A percentile compares a stretch with the other conserved stretches of the same genome.
Evolutionary conservation across 2,329 filamentous ascomycete genomes (phyloP).

Genomic region (Esteya vermicola): DNA sequence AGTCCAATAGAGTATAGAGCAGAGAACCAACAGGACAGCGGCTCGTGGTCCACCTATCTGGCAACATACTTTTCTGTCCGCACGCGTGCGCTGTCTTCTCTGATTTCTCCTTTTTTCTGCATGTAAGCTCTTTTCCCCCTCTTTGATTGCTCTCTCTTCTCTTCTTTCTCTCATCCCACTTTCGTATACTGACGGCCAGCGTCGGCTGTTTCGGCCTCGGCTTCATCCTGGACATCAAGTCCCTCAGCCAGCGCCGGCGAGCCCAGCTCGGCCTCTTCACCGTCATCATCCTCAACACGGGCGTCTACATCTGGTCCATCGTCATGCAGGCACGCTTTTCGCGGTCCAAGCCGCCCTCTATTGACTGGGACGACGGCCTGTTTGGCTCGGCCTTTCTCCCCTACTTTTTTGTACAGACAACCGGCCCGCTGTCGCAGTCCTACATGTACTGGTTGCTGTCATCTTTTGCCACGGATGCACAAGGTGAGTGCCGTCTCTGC

Average conservation of each 20-base stretch:
- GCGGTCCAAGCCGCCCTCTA: constrained; percentile 22
- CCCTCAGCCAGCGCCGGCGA: constrained; percentile 25
- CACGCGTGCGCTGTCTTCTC: constrained; percentile 5
- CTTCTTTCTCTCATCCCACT: not conserved
- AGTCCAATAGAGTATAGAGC: too few relatives aligned
- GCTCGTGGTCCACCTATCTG: constrained; percentile 4
- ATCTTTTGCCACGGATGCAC: constrained; percentile 25
- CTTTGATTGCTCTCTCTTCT: not conserved
- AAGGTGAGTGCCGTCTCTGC: constrained; percentile 16
- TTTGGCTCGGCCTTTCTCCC: constrained; percentile 29
- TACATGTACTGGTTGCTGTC: constrained; percentile 30
- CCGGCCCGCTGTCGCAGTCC: constrained; percentile 25
- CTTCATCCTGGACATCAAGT: constrained; percentile 26
- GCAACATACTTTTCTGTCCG: constrained; percentile 2
- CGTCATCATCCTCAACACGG: constrained; percentile 28
- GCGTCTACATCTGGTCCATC: constrained; percentile 35
- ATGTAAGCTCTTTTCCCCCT: constrained; percentile 14
- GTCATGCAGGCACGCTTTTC: constrained; percentile 29
- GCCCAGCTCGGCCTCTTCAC: constrained; percentile 29
- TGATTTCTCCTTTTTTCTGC: constrained; percentile 33
- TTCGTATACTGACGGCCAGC: not conserved
- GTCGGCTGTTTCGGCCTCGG: constrained; percentile 33
- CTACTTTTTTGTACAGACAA: constrained; percentile 31
- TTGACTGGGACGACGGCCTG: constrained; percentile 28
- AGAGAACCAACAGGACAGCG: not conserved